Base-by-base conservation (phyloP, 805 yeast genomes). In the Tetrapisispora pingtungensis region DNA sequence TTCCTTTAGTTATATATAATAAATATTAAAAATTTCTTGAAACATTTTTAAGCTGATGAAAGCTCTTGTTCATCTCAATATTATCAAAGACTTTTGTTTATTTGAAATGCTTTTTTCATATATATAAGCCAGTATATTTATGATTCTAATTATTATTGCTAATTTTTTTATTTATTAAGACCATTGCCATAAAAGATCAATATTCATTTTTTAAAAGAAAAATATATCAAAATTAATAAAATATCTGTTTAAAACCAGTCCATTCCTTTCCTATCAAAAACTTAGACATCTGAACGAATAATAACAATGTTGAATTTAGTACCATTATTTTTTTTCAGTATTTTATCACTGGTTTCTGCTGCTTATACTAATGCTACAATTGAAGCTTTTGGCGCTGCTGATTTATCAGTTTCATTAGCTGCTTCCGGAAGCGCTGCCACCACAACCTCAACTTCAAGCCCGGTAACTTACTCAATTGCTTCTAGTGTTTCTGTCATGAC, bases 321-420 rank as follows among this genome's bases (percentile, higher is more conserved):
- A 10, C 20, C 26, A 22, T 8, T 33, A n/a, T 10, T 33, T 13
- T 12, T 33, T 17, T 13, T 40, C n/a, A n/a, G 13, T 17, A 12
- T 33, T 19, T 39, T 40, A 24, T 46, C 58, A 3, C 45, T 42
- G 8, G 53, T 45, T 3, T 43, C 50, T 12, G 58, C 58, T 32
- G 45, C 44, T 35, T 54, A 49, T 37, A 47, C 47, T 36, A 55
- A 55, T 42, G 42, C 40, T n/a, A 51, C 56, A 10, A 45, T 50
- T 10, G 20, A 27, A 17, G 33, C 30, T 13, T 36, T 22, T 3
- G 17, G 2, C 5, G 43, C 13, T 18, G 22, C 31, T 22, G 20
- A 20, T n/a, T 7, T 3, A 17, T n/a, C 42, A 18, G 28, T 18
- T 30, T 20, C 28, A 7, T 13, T 37, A 18, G 26, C 12, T 18